Percentiles rank a stretch among this genome's conserved stretches.
Evolutionary conservation across 441 rosid genomes (phyloP).

Genomic region (Gossypium laxum): DNA sequence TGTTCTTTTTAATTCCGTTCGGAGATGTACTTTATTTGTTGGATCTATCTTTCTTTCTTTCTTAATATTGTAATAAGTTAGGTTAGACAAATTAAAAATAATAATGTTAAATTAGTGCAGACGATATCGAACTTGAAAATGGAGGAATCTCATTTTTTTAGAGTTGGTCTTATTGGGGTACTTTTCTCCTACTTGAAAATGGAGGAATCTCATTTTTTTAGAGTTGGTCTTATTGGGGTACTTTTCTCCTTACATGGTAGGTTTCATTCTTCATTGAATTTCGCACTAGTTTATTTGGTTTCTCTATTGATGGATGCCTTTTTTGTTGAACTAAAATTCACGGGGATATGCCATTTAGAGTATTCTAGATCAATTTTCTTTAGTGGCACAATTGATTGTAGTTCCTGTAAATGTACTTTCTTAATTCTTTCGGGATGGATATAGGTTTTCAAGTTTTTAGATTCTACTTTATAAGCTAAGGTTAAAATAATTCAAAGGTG

Average conservation of each 20-base stretch:
- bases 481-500: neutral
- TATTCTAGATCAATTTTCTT: neutral
- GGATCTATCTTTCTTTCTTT: neutral
- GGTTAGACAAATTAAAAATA: neutral
- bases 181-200: constrained; percentile 69
- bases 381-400: neutral
- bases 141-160: constrained; percentile 79
- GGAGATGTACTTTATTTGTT: neutral
- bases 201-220: constrained; percentile 80
- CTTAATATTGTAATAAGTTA: neutral
- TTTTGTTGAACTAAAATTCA: neutral
- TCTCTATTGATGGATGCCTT: neutral
- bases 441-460: neutral
- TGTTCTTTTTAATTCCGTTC: neutral
- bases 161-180: constrained; percentile 98
- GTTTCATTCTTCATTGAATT: neutral
- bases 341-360: neutral
- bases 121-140: constrained; percentile 38
- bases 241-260: constrained; percentile 90
- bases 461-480: neutral
- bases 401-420: neutral
- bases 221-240: constrained; percentile 98
- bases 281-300: neutral
- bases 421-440: neutral
- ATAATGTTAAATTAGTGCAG: constrained; percentile 24